Conservation (phyloP, 768 basidiomycete genomes). For the Podaxis rugospora region DNA sequence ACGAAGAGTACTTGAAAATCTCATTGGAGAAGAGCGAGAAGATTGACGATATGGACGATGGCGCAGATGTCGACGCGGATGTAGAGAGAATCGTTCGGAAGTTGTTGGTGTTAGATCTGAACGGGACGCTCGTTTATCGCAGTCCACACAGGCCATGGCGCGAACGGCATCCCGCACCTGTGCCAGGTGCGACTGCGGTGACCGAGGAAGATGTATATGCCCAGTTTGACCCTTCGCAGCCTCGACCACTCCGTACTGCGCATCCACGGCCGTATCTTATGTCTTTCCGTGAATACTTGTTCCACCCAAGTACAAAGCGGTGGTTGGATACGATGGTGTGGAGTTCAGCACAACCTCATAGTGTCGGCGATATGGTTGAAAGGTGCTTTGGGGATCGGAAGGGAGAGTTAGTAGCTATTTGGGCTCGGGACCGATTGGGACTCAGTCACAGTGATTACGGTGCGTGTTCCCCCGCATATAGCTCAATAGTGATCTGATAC, state of each 20-base stretch:
- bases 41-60: neutral
- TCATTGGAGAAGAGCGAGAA: slow-evolving; percentile 2
- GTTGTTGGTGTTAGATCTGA: slow-evolving; percentile 70
- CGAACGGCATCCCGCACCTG: neutral
- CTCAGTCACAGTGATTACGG: slow-evolving; percentile 58
- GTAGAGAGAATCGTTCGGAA: slow-evolving; percentile 32
- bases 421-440: slow-evolving; percentile 79
- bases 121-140: slow-evolving; percentile 69
- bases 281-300: slow-evolving; percentile 59
- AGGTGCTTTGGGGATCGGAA: slow-evolving; percentile 47
- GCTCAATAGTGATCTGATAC: neutral
- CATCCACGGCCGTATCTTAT: slow-evolving; percentile 65
- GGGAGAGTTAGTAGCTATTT: slow-evolving; percentile 52
- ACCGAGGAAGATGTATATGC: slow-evolving; percentile 18
- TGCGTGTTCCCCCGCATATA: slow-evolving; percentile 33
- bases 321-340: slow-evolving; percentile 89
- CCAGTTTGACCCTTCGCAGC: slow-evolving; percentile 16
- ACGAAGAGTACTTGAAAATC: neutral
- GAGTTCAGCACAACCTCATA: slow-evolving; percentile 83
- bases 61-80: neutral
- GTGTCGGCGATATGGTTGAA: slow-evolving; percentile 70
- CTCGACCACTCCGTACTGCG: slow-evolving; percentile 30
- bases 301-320: slow-evolving; percentile 48
- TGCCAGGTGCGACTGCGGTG: neutral
- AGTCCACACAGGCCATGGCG: slow-evolving; percentile 30